Evolutionary conservation across 306 rosid species (phyloP).

Genomic region (Trifolium dubium): DNA sequence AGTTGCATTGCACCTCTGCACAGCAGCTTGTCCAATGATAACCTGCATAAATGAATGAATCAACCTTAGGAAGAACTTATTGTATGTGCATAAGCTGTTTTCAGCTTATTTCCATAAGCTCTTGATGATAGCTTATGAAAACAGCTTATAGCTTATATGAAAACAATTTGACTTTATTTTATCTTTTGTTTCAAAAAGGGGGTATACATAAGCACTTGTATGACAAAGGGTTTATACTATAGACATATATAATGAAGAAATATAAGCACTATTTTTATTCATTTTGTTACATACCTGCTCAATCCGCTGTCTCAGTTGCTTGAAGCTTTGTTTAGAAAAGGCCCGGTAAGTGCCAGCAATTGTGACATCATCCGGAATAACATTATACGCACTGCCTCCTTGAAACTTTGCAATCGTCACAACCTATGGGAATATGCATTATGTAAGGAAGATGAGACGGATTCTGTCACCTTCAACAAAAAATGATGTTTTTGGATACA

Average conservation of each 20-base stretch:
- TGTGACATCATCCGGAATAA: constrained; percentile 86
- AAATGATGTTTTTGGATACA: too few relatives aligned
- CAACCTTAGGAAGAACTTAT: background rate
- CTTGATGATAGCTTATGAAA: too few relatives aligned
- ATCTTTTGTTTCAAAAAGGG: background rate
- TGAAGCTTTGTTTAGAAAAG: constrained; percentile 57
- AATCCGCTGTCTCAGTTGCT: constrained; percentile 62
- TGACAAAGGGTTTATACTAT: background rate
- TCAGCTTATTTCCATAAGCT: background rate
- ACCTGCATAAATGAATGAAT: background rate
- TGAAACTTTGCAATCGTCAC: constrained; percentile 72
- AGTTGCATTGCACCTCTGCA: constrained; percentile 58
- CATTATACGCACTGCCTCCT: constrained; percentile 89
- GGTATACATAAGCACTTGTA: background rate
- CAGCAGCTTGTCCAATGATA: background rate
- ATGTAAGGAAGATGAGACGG: constrained; percentile 9
- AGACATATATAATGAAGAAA: too few relatives aligned
- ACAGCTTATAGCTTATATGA: background rate
- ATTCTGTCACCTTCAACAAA: background rate
- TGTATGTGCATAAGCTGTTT: background rate
- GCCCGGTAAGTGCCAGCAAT: constrained; percentile 91
- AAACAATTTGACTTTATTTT: background rate
- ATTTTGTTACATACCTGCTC: constrained; percentile 57
- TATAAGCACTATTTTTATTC: background rate
- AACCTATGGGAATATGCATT: constrained; percentile 54